These are phyloP conservation scores for Eucalyptus pumila DNA, from an alignment of 345 rosid genomes.

Conservation along the genomic window DNA sequence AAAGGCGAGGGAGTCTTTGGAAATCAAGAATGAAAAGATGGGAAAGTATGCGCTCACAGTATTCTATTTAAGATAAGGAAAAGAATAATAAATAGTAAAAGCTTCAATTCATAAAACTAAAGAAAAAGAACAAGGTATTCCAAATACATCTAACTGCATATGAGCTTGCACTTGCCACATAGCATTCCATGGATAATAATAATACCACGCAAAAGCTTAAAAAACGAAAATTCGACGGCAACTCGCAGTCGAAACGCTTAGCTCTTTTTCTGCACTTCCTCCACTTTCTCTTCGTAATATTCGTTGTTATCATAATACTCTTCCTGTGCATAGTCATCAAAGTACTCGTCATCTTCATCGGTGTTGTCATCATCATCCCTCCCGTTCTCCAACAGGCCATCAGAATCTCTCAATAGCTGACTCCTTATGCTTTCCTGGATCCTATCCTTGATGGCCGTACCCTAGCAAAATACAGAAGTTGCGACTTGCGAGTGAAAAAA, in stretches of 20 bases:
- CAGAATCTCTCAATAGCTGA: slow-evolving; percentile 13
- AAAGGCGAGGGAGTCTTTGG: neutral
- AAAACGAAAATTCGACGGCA: neutral
- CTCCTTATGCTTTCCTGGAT: slow-evolving; percentile 68
- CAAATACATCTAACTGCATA: neutral
- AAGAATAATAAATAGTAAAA: neutral
- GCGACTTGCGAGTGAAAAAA: neutral
- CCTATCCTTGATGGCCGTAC: slow-evolving; percentile 74
- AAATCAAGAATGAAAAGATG: neutral
- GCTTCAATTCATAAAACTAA: neutral
- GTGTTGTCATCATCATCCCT: slow-evolving; percentile 10
- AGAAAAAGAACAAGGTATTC: neutral
- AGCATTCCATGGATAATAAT: neutral
- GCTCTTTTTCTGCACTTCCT: neutral
- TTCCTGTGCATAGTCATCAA: slow-evolving; percentile 13
- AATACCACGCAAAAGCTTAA: neutral
- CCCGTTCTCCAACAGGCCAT: slow-evolving; percentile 20
- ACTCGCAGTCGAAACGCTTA: neutral
- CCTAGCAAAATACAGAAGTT: slow-evolving; percentile 19
- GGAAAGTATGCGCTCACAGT: neutral
- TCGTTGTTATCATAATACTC: slow-evolving; percentile 33
- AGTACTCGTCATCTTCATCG: slow-evolving; percentile 32
- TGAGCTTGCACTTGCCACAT: neutral
- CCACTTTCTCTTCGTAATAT: slow-evolving; percentile 18
- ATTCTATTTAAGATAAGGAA: slow-evolving; percentile 8